phyloP scores from a whole-genome alignment of 345 rosid genomes.

The Arabidopsis thaliana region DNA sequence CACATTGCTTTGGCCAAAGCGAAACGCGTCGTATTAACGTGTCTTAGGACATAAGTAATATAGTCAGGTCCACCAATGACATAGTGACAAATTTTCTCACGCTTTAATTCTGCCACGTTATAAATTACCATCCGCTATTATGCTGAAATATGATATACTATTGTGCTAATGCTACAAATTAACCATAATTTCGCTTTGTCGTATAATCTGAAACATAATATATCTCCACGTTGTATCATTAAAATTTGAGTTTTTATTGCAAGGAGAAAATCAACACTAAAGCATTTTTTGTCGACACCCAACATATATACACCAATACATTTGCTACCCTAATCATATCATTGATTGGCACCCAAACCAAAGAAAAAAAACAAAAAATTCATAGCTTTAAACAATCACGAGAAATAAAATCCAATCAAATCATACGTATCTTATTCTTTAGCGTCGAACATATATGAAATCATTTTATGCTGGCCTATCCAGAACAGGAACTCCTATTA shows the following conservation, averaged over 20 bases:
- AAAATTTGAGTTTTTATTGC: background rate
- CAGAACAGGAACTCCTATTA: background rate
- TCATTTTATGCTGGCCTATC: background rate
- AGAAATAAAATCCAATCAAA: background rate
- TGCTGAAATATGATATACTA: background rate
- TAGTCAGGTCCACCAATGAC: background rate
- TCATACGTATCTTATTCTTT: background rate
- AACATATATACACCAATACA: background rate
- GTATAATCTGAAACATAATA: background rate
- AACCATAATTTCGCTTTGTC: background rate
- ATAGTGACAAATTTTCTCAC: background rate
- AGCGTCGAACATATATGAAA: background rate
- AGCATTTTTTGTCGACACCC: background rate
- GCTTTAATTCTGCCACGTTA: constrained; percentile 22
- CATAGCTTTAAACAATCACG: background rate
- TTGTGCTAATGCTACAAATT: background rate
- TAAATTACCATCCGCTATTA: background rate
- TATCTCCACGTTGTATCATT: background rate
- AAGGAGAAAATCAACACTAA: background rate
- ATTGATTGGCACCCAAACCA: background rate
- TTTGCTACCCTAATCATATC: background rate
- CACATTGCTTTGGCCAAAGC: constrained; percentile 26
- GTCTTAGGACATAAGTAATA: constrained; percentile 9
- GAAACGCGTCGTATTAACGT: constrained; percentile 17
- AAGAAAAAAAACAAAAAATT: background rate